Evolutionary conservation across 768 basidiomycete genomes (phyloP), one percentile per base, ranked within the genome.

Genomic region (Tricholoma saponaceum): DNA sequence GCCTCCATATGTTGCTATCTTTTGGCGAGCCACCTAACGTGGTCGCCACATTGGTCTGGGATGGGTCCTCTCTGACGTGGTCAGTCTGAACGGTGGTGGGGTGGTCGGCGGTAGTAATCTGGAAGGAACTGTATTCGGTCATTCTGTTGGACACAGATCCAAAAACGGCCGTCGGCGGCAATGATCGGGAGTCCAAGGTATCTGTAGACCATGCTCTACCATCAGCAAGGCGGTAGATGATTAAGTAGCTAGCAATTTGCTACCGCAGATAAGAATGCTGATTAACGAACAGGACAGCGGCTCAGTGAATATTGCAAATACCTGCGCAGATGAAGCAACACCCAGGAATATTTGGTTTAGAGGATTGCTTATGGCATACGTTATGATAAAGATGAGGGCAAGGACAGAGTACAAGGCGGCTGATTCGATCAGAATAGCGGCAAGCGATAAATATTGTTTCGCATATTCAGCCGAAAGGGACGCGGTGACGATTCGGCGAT

Each of bases 171-270:
- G 62, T 62, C 13, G 66, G 62, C 5, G 67, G 62, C 22, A 41
- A 56, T 12, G 64, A 62, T 46, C 56, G 55, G 13, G 56, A 52
- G 25, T 59, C 37, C 18, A 70, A 59, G 1, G 74, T 72, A 23
- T 67, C 59, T 54, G 65, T 61, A 43, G 59, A 67, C 79, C 77
- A 79, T 2, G 77, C 79, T 28, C 71, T 70, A n/a, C 80, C 80
- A 55, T 76, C 68, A 1, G 78, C 74, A 12, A 81, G 67, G n/a
- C 79, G 75, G 37, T 76, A 76, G 33, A 79, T 79, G 56, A 81
- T 80, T 23, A 80, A 70, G 57, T 79, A 76, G 0, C 74, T 72
- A 12, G 79, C 78, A 32, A 49, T 51, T 46, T 30, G 14, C 52
- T 52, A 33, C 5, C 13, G 47, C 8, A 16, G 2, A 30, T 28